A percentile compares a stretch with the other conserved stretches of the same genome.
Conservation (phyloP, 331 rosid genomes). For the Stylosanthes scabra region DNA sequence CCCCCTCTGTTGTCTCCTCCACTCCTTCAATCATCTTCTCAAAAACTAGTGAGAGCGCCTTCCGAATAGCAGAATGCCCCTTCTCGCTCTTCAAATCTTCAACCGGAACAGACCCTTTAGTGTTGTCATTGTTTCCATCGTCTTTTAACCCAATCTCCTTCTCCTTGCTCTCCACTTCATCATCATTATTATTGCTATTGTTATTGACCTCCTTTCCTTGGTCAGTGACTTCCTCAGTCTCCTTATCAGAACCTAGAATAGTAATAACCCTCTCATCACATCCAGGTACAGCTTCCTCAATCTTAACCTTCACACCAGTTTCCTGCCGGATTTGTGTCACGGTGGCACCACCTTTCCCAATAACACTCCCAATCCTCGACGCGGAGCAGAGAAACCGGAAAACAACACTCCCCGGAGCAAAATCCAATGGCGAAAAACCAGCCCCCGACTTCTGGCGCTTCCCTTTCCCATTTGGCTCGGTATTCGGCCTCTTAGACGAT, state of each 20-base stretch:
- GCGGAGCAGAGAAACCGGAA: conserved; percentile 74
- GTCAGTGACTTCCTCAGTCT: conserved; percentile 52
- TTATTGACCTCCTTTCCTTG: conserved; percentile 47
- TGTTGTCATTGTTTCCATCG: conserved; percentile 36
- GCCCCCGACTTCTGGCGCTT: conserved; percentile 65
- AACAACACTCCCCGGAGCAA: conserved; percentile 45
- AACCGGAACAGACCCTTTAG: conserved; percentile 44
- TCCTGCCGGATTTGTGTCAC: conserved; percentile 70
- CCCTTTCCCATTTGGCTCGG: conserved; percentile 61
- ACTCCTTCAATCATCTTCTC: conserved; percentile 70
- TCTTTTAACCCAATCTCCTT: conserved; percentile 48
- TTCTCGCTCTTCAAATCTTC: conserved; percentile 46
- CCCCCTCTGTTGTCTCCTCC: conserved; percentile 51
- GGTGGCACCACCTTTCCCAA: conserved; percentile 68
- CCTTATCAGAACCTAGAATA: conserved; percentile 59
- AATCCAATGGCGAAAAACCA: conserved; percentile 41
- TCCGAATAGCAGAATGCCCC: conserved; percentile 53
- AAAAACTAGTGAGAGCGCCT: conserved; percentile 71
- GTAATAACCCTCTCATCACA: conserved; percentile 84
- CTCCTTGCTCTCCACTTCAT: conserved; percentile 51
- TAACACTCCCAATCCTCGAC: conserved; percentile 60
- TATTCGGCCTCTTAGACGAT: conserved; percentile 73
- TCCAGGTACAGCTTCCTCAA: conserved; percentile 71
- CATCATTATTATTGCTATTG: background rate
- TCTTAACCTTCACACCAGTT: conserved; percentile 66